Percentiles rank a stretch among this genome's conserved stretches.
These are phyloP conservation scores for Leishmania aethiopica DNA, from an alignment of 208 protist species.

Conservation along the genomic window DNA sequence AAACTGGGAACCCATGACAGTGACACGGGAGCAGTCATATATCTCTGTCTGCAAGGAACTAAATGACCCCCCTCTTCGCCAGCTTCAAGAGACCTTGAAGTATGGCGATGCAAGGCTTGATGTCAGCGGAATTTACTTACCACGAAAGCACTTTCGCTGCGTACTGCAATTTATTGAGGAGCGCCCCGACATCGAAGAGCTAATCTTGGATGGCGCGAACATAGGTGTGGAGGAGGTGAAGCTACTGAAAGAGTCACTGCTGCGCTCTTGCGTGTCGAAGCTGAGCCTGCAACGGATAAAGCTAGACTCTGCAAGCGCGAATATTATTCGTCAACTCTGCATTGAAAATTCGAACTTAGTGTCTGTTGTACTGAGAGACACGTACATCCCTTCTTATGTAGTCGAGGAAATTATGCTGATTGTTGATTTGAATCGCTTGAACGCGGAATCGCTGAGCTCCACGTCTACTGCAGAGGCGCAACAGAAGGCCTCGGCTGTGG, in stretches of 20 bases:
- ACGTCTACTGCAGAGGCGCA: constrained; percentile 1
- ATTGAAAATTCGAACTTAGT: constrained; percentile 38
- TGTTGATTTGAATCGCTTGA: constrained; percentile 51
- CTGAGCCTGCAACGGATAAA: constrained; percentile 48
- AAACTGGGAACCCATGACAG: neutral
- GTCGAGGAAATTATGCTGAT: constrained; percentile 41
- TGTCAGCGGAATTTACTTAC: constrained; percentile 53
- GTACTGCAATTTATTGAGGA: constrained; percentile 42
- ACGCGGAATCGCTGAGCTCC: constrained; percentile 12
- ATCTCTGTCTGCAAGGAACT: constrained; percentile 15
- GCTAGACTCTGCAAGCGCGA: constrained; percentile 29
- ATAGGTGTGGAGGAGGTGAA: constrained; percentile 34
- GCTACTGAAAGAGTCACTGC: constrained; percentile 36
- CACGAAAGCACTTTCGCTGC: constrained; percentile 41
- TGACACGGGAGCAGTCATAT: constrained; percentile 17
- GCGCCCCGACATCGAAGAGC: constrained; percentile 50
- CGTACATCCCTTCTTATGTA: constrained; percentile 37
- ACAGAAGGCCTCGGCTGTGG: constrained; percentile 10
- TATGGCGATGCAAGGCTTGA: constrained; percentile 11
- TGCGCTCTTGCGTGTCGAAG: constrained; percentile 37
- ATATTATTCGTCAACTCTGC: constrained; percentile 43
- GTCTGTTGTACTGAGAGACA: constrained; percentile 35
- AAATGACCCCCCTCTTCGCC: constrained; percentile 11
- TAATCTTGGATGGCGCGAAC: constrained; percentile 51
- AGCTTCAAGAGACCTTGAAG: constrained; percentile 12